A percentile compares a stretch with the other conserved stretches of the same genome.
Evolutionary conservation across 352 stramenopile species (phyloP).

Genomic region (Pythium periplocum): DNA sequence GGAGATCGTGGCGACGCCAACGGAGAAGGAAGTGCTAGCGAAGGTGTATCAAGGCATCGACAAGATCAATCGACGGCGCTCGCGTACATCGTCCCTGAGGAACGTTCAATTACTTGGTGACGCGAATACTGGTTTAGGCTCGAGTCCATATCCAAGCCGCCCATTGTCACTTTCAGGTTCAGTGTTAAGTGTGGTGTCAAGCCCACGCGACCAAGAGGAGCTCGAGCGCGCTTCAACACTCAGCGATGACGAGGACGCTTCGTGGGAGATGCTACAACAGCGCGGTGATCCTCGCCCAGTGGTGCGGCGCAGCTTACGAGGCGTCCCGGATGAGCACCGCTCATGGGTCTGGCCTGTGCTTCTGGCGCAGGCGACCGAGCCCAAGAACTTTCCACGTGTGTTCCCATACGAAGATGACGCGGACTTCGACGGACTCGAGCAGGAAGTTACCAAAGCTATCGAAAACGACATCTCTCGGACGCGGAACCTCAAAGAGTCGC

Average conservation of each 20-base stretch:
- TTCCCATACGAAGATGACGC: conserved; percentile 6
- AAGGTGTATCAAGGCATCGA: conserved; percentile 65
- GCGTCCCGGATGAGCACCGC: conserved; percentile 60
- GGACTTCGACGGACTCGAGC: conserved; percentile 32
- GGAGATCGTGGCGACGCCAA: conserved; percentile 65
- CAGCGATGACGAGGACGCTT: conserved; percentile 5
- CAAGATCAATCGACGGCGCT: conserved; percentile 70
- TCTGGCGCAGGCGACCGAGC: conserved; percentile 35
- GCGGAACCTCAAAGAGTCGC: conserved; percentile 43
- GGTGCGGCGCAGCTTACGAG: conserved; percentile 36
- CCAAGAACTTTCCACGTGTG: conserved; percentile 26
- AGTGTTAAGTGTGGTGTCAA: conserved; percentile 18
- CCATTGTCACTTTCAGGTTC: conserved; percentile 56
- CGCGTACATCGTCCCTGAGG: conserved; percentile 53
- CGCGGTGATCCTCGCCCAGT: conserved; percentile 27
- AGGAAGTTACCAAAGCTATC: conserved; percentile 71
- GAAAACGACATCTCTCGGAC: conserved; percentile 79
- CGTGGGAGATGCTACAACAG: conserved; percentile 39
- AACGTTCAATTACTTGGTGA: conserved; percentile 39
- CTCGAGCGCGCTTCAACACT: conserved; percentile 13
- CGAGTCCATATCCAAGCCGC: conserved; percentile 29
- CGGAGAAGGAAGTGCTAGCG: conserved; percentile 61
- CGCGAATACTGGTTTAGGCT: conserved; percentile 8
- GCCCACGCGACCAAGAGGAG: conserved; percentile 10
- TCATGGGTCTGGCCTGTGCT: conserved; percentile 72